Conservation (phyloP, 805 yeast species). For the Candida maris region DNA sequence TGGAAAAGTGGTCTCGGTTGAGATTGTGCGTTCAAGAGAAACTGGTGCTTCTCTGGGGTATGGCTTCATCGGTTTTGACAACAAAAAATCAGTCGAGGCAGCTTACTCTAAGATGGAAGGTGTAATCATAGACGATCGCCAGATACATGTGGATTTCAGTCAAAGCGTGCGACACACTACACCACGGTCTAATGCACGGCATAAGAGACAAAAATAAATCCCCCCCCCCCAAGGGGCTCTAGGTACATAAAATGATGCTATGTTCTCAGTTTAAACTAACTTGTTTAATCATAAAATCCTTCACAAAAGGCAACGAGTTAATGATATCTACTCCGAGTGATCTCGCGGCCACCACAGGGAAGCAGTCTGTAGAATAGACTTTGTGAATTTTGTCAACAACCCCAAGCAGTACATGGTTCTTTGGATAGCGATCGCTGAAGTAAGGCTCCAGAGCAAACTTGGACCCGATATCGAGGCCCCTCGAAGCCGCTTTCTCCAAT, state of each 20-base stretch:
- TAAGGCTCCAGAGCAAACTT: conserved; percentile 79
- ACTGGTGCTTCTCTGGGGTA: conserved; percentile 53
- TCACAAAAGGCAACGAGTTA: conserved; percentile 60
- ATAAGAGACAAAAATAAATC: too few species aligned
- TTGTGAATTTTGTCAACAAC: conserved; percentile 91
- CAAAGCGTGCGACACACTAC: conserved; percentile 41
- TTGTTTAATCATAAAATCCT: conserved; percentile 62
- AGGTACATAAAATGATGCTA: too few species aligned
- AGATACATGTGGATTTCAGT: conserved; percentile 66
- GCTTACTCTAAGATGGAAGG: conserved; percentile 63
- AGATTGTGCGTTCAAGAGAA: conserved; percentile 45
- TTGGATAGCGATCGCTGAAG: conserved; percentile 77
- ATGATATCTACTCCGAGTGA: conserved; percentile 71
- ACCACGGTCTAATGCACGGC: too few species aligned
- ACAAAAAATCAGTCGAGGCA: conserved; percentile 48
- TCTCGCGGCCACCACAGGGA: conserved; percentile 72
- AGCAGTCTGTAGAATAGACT: conserved; percentile 67
- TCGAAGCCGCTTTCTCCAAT: conserved; percentile 60
- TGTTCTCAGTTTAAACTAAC: conserved; percentile 23
- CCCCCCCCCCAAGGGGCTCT: too few species aligned
- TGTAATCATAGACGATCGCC: conserved; percentile 58
- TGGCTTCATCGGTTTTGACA: conserved; percentile 59
- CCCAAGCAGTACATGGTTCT: conserved; percentile 77
- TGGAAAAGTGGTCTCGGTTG: conserved; percentile 51
- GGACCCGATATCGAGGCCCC: conserved; percentile 89